Percentiles rank a stretch among this genome's conserved stretches.
Conservation (phyloP, 2,329 filamentous ascomycete genomes). For the Acarospora socialis region DNA sequence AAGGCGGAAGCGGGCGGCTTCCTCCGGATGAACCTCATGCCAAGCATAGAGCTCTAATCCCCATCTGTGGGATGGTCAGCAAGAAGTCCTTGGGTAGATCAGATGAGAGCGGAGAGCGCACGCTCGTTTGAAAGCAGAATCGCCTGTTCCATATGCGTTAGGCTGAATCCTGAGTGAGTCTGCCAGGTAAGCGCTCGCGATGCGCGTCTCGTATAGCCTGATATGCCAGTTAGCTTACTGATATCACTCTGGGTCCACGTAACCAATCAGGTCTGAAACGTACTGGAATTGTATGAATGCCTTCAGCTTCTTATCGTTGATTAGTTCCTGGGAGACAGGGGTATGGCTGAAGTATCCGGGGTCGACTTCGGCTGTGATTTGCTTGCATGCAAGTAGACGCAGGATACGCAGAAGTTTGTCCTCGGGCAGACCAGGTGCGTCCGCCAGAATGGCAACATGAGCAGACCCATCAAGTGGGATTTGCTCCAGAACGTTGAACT, state of each 20-base stretch:
- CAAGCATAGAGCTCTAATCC: slow-evolving; percentile 13
- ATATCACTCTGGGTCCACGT: background rate
- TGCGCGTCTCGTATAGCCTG: slow-evolving; percentile 10
- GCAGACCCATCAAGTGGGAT: slow-evolving; percentile 9
- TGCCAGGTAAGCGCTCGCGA: slow-evolving; percentile 11
- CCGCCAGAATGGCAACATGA: slow-evolving; percentile 5
- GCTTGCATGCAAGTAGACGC: slow-evolving; percentile 7
- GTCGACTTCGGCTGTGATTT: slow-evolving; percentile 7
- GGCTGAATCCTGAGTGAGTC: slow-evolving; percentile 11
- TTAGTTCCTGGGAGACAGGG: slow-evolving; percentile 11
- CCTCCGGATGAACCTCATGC: slow-evolving; percentile 12
- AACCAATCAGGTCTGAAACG: background rate
- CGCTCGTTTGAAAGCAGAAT: slow-evolving; percentile 10
- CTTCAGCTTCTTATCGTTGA: slow-evolving; percentile 9
- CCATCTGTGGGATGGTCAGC: slow-evolving; percentile 9
- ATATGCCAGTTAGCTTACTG: background rate
- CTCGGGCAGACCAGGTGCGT: slow-evolving; percentile 6
- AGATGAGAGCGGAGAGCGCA: background rate
- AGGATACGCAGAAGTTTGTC: slow-evolving; percentile 11
- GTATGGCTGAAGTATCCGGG: slow-evolving; percentile 10
- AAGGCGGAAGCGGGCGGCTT: slow-evolving; percentile 8
- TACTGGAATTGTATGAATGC: slow-evolving; percentile 11
- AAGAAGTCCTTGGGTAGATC: background rate
- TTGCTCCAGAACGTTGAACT: slow-evolving; percentile 10
- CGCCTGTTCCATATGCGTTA: slow-evolving; percentile 6